Evolutionary conservation across 257 asterid species (phyloP).

Genomic region (Voacanga thouarsii): DNA sequence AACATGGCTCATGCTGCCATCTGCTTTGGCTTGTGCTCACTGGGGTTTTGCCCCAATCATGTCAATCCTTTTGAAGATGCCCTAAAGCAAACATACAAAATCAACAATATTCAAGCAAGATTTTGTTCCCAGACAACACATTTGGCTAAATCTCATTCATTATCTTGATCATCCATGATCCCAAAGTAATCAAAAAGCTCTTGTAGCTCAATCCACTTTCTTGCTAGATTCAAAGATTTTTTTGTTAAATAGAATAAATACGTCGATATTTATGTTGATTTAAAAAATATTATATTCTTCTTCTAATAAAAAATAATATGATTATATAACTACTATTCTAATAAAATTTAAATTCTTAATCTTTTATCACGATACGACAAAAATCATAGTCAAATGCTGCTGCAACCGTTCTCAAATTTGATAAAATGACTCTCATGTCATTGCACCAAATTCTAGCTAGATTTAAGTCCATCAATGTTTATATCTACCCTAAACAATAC

Average conservation of each 20-base stretch:
- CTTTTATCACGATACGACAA: no score
- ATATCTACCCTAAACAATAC: no score
- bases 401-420: no score
- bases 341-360: no score
- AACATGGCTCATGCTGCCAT: constrained; percentile 2
- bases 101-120: background rate
- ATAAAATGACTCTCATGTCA: no score
- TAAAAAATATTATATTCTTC: background rate
- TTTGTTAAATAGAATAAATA: background rate
- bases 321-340: no score
- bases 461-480: no score
- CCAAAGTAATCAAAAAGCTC: background rate
- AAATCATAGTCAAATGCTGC: no score
- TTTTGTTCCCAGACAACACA: background rate
- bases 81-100: background rate
- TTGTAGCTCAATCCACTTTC: background rate
- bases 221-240: background rate
- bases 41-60: constrained; percentile 4
- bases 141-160: background rate
- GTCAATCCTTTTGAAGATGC: background rate
- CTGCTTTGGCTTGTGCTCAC: constrained; percentile 12
- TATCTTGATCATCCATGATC: background rate
- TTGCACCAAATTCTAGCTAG: no score
- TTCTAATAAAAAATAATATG: background rate
- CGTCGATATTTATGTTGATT: background rate